phyloP scores from a whole-genome alignment of 139 green algal genomes.

The Trebouxia sp. region DNA sequence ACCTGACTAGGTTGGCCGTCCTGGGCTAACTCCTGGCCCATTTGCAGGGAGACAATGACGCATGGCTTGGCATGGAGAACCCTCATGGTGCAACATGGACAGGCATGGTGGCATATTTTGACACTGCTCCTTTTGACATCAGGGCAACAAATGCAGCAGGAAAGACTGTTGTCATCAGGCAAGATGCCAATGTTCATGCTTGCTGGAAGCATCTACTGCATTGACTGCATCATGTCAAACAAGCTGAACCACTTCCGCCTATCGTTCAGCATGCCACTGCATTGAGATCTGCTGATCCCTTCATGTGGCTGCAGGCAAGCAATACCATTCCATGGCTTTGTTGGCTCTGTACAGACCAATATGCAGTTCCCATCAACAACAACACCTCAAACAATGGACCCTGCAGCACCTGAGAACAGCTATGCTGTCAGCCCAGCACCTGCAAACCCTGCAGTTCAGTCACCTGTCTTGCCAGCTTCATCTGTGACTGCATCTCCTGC shows the following conservation, averaged over 20 bases:
- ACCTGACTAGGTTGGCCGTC: too few species aligned
- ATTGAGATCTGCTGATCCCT: too few species aligned
- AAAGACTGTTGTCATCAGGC: not conserved
- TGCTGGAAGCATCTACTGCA: too few species aligned
- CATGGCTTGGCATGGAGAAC: constrained; percentile 12
- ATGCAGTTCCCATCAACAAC: not conserved
- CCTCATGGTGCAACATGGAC: not conserved
- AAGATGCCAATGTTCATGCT: too few species aligned
- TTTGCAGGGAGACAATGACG: not conserved
- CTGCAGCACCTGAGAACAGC: not conserved
- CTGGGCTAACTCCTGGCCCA: too few species aligned
- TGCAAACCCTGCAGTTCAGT: not conserved
- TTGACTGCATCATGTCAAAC: too few species aligned
- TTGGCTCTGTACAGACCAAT: not conserved
- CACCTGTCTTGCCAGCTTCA: not conserved
- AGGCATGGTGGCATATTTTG: not conserved
- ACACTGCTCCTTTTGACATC: not conserved
- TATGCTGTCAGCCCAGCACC: not conserved
- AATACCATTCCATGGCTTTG: constrained; percentile 5
- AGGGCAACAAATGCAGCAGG: not conserved
- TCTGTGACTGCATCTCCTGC: not conserved
- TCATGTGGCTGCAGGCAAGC: not conserved
- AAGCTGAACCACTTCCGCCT: too few species aligned
- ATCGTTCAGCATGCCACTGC: too few species aligned
- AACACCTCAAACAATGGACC: not conserved